Evolutionary conservation across 2,329 filamentous ascomycete genomes (phyloP).

Genomic region (Hypocrella siamensis): DNA sequence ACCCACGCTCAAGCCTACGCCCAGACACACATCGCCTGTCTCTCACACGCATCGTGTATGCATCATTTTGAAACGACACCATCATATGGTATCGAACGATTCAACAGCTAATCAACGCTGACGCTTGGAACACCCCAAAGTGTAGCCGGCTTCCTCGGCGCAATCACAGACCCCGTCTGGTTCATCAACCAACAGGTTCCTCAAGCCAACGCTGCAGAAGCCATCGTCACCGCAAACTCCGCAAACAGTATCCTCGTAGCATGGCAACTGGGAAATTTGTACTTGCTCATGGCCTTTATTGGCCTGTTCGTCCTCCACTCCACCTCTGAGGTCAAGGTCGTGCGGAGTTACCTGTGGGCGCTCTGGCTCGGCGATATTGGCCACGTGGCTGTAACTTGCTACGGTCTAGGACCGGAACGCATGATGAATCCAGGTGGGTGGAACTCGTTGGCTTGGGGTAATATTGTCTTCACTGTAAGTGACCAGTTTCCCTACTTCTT

Average conservation of each 20-base stretch:
- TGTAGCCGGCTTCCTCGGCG: constrained; percentile 40
- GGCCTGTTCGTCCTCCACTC: constrained; percentile 48
- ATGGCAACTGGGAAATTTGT: constrained; percentile 54
- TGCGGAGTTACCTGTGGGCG: constrained; percentile 51
- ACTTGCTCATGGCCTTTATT: constrained; percentile 48
- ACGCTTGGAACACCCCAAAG: constrained; percentile 18
- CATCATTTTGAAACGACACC: neutral
- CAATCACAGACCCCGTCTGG: constrained; percentile 39
- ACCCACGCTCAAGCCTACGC: too few relatives aligned
- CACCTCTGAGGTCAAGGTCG: constrained; percentile 48
- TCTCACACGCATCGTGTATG: too few relatives aligned
- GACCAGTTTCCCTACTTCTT: too few relatives aligned
- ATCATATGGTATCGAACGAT: neutral
- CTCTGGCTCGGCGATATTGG: constrained; percentile 51
- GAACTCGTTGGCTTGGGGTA: constrained; percentile 62
- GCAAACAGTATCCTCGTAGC: constrained; percentile 38
- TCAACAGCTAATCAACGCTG: constrained; percentile 6
- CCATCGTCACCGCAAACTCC: constrained; percentile 21
- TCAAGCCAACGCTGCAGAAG: constrained; percentile 10
- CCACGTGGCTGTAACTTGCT: constrained; percentile 45
- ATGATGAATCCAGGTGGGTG: constrained; percentile 39
- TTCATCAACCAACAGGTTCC: constrained; percentile 50
- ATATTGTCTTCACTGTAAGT: constrained; percentile 48
- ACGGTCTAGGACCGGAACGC: constrained; percentile 39
- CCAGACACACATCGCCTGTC: too few relatives aligned